Conservation (phyloP, 2,329 filamentous ascomycete species). For the Falciphora oryzae region DNA sequence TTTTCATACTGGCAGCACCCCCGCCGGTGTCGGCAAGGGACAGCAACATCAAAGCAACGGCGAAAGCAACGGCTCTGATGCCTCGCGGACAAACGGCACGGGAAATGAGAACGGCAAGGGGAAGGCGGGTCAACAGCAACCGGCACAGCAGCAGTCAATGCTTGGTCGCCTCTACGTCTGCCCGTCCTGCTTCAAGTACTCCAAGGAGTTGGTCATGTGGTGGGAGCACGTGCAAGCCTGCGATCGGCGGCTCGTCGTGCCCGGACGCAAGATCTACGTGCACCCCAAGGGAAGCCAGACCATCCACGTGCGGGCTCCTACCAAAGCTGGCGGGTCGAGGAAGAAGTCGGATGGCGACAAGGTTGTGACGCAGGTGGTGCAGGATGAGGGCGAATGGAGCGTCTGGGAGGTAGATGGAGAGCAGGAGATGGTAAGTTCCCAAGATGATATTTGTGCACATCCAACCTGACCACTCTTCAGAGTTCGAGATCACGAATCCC, state of each 20-base stretch:
- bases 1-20: neutral
- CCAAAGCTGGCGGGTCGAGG: constrained; percentile 30
- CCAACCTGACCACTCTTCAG: neutral
- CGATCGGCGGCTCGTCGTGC: constrained; percentile 42
- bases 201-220: constrained; percentile 55
- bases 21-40: neutral
- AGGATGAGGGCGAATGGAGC: constrained; percentile 67
- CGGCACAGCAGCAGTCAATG: constrained; percentile 30
- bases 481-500: neutral
- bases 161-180: constrained; percentile 78
- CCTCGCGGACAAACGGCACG: constrained; percentile 12
- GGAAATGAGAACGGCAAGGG: constrained; percentile 25
- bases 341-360: constrained; percentile 25
- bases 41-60: constrained; percentile 12
- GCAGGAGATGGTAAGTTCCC: constrained; percentile 58
- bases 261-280: constrained; percentile 69
- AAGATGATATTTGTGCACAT: neutral
- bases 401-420: constrained; percentile 93
- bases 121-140: constrained; percentile 23
- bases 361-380: constrained; percentile 37
- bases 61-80: constrained; percentile 26
- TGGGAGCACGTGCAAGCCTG: constrained; percentile 54
- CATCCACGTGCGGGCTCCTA: constrained; percentile 30
- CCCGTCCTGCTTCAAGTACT: constrained; percentile 91
- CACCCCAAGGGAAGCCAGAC: constrained; percentile 44